Evolutionary conservation across 1,139 yeast genomes (phyloP).

Genomic region (Candida neerlandica): DNA sequence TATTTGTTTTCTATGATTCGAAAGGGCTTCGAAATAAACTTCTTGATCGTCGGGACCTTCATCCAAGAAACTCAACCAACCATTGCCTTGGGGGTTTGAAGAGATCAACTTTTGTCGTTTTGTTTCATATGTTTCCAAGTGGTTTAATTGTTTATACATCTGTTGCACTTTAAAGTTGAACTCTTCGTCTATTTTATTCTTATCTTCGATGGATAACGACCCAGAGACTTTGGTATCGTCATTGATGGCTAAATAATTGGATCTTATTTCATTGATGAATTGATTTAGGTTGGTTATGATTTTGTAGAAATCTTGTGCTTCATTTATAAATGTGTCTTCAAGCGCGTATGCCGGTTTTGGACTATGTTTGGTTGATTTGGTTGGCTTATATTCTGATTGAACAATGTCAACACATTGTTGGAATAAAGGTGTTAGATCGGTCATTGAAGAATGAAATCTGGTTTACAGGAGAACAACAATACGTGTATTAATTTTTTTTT

Average conservation of each 20-base stretch:
- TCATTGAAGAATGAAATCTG: constrained; percentile 31
- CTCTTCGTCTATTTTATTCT: constrained; percentile 59
- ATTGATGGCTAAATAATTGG: constrained; percentile 45
- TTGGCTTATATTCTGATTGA: constrained; percentile 28
- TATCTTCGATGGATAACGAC: constrained; percentile 44
- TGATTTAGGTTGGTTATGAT: constrained; percentile 41
- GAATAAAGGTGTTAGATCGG: constrained; percentile 57
- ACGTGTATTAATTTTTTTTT: not conserved
- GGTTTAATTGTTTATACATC: constrained; percentile 50
- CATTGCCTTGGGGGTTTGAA: constrained; percentile 13
- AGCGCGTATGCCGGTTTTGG: constrained; percentile 22
- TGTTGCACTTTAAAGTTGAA: constrained; percentile 53
- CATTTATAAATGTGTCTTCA: constrained; percentile 55
- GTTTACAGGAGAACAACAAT: not conserved
- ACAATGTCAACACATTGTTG: constrained; percentile 50
- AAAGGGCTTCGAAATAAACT: constrained; percentile 27
- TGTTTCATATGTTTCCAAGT: constrained; percentile 54
- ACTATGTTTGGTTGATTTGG: constrained; percentile 5
- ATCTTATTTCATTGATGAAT: constrained; percentile 42
- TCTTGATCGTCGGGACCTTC: constrained; percentile 32
- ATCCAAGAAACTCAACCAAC: constrained; percentile 26
- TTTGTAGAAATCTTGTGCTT: constrained; percentile 47
- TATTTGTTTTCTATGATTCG: constrained; percentile 41
- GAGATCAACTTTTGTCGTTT: constrained; percentile 33
- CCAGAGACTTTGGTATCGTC: constrained; percentile 25